These are phyloP conservation scores for Grammothele lineata DNA, from an alignment of 768 basidiomycete species.

Conservation along the genomic window DNA sequence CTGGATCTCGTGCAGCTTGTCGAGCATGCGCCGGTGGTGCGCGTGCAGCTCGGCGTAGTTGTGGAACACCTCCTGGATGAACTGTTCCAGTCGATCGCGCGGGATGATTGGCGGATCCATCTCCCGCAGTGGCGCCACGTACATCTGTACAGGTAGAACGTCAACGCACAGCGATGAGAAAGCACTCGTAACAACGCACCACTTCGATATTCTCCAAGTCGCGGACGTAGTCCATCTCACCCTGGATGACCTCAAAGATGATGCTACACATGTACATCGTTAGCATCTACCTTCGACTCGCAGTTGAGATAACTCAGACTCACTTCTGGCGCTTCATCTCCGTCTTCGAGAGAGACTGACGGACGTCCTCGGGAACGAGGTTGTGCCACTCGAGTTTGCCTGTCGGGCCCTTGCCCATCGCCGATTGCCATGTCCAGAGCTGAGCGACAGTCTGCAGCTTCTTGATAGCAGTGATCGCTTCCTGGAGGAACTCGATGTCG, in stretches of 20 bases:
- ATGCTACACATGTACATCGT: too few relatives aligned
- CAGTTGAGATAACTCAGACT: slow-evolving; percentile 24
- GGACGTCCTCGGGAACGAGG: slow-evolving; percentile 65
- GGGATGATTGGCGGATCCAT: slow-evolving; percentile 78
- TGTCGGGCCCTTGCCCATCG: slow-evolving; percentile 78
- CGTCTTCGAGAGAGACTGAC: slow-evolving; percentile 58
- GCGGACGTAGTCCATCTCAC: slow-evolving; percentile 92
- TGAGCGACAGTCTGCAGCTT: slow-evolving; percentile 78
- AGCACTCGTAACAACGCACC: slow-evolving; percentile 37
- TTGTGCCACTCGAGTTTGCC: slow-evolving; percentile 91
- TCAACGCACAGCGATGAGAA: not conserved
- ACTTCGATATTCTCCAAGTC: slow-evolving; percentile 83
- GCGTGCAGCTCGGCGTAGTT: slow-evolving; percentile 75
- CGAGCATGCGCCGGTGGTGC: slow-evolving; percentile 73
- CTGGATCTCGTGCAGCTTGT: slow-evolving; percentile 82
- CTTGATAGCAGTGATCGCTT: slow-evolving; percentile 82
- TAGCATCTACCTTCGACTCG: not conserved
- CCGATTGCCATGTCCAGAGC: slow-evolving; percentile 84
- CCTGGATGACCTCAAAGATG: slow-evolving; percentile 93
- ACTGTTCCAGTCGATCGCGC: slow-evolving; percentile 62
- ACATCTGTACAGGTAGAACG: slow-evolving; percentile 56
- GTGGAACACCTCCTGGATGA: slow-evolving; percentile 86
- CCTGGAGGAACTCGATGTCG: slow-evolving; percentile 76
- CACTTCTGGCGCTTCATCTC: slow-evolving; percentile 85
- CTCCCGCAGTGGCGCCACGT: slow-evolving; percentile 66